Evolutionary conservation across 176 grass and related monocot genomes (phyloP).

Genomic region (Oropetium thomaeum): DNA sequence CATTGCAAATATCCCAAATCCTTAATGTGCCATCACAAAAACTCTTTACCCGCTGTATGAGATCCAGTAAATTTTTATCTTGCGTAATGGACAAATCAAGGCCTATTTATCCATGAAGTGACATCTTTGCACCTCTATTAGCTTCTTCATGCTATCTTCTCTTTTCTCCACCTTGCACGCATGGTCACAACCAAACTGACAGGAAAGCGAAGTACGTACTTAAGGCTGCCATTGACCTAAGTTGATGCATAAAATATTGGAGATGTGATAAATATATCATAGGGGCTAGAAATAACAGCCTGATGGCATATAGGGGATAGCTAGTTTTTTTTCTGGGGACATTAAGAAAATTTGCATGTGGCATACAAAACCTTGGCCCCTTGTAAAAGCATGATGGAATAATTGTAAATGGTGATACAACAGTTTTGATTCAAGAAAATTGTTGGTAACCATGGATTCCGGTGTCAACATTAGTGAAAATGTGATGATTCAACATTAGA

Average conservation of each 20-base stretch:
- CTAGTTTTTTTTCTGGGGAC: not conserved
- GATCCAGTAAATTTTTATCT: not conserved
- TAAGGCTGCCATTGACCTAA: not conserved
- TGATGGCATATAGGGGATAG: not conserved
- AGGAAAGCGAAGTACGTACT: not conserved
- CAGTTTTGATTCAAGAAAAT: not conserved
- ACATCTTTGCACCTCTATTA: not conserved
- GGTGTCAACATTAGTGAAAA: not conserved
- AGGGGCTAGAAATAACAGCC: not conserved
- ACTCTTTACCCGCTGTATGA: not conserved
- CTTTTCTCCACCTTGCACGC: not conserved
- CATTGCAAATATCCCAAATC: not conserved
- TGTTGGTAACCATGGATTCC: not conserved
- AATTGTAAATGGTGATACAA: not conserved
- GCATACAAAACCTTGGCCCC: not conserved
- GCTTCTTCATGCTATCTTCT: not conserved
- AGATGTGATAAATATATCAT: not conserved
- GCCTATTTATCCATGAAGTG: not conserved
- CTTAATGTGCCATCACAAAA: not conserved
- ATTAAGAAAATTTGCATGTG: not conserved
- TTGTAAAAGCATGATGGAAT: constrained; percentile 21
- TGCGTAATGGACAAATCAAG: not conserved
- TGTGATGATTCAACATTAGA: not conserved
- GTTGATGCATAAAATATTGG: not conserved
- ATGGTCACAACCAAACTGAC: not conserved